Evolutionary conservation across 345 rosid species (phyloP), one percentile per base, ranked within the genome.

Genomic region (Populus simonii): DNA sequence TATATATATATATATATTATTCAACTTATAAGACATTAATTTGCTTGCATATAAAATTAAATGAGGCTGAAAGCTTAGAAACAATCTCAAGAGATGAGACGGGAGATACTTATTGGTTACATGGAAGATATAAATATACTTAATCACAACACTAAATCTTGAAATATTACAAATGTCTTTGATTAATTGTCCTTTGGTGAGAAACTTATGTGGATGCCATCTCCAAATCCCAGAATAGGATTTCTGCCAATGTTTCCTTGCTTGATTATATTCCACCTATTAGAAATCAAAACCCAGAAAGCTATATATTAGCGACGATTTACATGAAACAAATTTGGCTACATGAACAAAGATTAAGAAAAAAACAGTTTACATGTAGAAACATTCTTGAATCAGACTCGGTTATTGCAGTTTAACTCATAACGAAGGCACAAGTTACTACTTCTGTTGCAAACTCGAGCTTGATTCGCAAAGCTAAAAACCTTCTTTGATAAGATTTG

Each of bases 211-310:
- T 39, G 61, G 33, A 78, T 29, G 9, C 77, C 80, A 22, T 67
- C 76, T 57, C 72, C 61, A 18, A 79, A 74, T 69, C 59, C 33
- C 25, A 79, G 31, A 0, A 75, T 17, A 4, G 83, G 85, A 71
- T 35, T 74, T 57, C 81, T 72, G 2, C 11, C 15, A 9, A 79
- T 63, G 6, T 73, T 66, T n/a, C 83, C 85, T 55, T 73, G 73
- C 51, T 71, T 74, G 6, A 84, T 53, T 38, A 57, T 79, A 25
- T 61, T 55, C 84, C 87, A 84, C 53, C 83, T 79, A 57, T 22
- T 6, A 43, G 16, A 9, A 31, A 45, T 39, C 10, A 62, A 18
- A 77, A 49, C 27, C 59, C 63, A 53, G 31, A 33, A 51, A 73
- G 11, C 25, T 8, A 27, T 36, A 4, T 0, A n/a, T 62, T 61